Conservation (phyloP, 2,329 filamentous ascomycete species). For the Conoideocrella luteorostrata region DNA sequence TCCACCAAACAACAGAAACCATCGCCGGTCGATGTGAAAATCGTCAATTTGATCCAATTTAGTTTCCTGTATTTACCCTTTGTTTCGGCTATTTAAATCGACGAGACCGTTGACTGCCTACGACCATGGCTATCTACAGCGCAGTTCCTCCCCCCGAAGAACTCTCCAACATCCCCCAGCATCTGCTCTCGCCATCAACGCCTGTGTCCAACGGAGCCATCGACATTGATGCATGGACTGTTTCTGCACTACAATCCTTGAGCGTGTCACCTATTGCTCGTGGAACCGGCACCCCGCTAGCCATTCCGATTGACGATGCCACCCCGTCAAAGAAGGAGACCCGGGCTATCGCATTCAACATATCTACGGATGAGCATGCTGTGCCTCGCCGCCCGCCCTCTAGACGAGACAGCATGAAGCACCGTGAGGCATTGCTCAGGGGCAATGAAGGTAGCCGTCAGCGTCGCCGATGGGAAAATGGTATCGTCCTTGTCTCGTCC, state of each 20-base stretch:
- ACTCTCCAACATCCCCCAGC: constrained; percentile 15
- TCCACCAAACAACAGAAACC: too few relatives aligned
- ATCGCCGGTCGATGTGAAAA: too few relatives aligned
- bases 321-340: constrained; percentile 5
- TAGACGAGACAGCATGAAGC: constrained; percentile 47
- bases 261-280: constrained; percentile 49
- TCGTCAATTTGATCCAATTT: too few relatives aligned
- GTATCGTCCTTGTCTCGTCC: constrained; percentile 33
- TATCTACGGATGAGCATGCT: constrained; percentile 20
- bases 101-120: too few relatives aligned
- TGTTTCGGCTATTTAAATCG: too few relatives aligned
- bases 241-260: constrained; percentile 49
- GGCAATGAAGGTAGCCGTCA: constrained; percentile 87
- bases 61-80: too few relatives aligned
- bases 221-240: constrained; percentile 64
- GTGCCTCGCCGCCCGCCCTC: constrained; percentile 40
- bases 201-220: constrained; percentile 25
- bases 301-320: constrained; percentile 67
- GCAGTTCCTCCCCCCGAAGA: constrained; percentile 43
- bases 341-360: constrained; percentile 16
- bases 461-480: constrained; percentile 90
- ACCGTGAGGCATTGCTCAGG: constrained; percentile 72
- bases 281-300: constrained; percentile 57
- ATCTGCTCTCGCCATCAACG: constrained; percentile 17
- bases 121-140: constrained; percentile 45